phyloP scores from a whole-genome alignment of 2,329 filamentous ascomycete genomes.

The Epichloe sylvatica region DNA sequence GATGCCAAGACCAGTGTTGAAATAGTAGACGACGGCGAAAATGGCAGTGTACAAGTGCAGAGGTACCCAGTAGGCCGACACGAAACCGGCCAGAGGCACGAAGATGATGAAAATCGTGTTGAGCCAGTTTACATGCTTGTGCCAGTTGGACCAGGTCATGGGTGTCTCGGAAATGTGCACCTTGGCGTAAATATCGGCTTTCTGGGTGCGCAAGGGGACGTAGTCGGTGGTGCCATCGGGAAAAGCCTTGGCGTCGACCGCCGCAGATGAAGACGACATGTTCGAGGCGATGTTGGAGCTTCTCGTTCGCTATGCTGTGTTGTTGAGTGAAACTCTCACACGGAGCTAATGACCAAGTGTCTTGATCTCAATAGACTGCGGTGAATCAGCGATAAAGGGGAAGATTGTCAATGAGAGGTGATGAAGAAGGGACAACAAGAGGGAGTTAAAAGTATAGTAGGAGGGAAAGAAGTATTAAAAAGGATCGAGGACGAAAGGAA shows the following conservation, averaged over 20 bases:
- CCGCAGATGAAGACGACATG: constrained; percentile 5
- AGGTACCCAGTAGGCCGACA: constrained; percentile 67
- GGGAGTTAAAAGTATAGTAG: not conserved
- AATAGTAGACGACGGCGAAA: constrained; percentile 68
- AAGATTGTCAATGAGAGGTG: not conserved
- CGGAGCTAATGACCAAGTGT: not conserved
- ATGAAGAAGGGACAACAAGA: not conserved
- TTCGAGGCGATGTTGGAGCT: not conserved
- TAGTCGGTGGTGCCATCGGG: constrained; percentile 43
- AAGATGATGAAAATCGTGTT: constrained; percentile 71
- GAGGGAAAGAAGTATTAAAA: constrained; percentile 1
- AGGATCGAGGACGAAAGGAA: not conserved
- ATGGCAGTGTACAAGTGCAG: constrained; percentile 56
- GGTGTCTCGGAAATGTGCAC: constrained; percentile 74
- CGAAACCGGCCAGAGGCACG: constrained; percentile 58
- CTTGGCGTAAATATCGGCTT: constrained; percentile 46
- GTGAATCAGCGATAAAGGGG: not conserved
- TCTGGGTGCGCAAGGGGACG: constrained; percentile 32
- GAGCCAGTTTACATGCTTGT: constrained; percentile 89
- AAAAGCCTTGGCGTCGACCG: constrained; percentile 26
- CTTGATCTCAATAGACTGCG: not conserved
- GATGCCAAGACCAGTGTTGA: constrained; percentile 69
- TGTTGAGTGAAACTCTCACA: not conserved
- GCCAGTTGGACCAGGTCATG: constrained; percentile 72
- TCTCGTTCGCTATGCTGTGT: not conserved